A percentile compares a stretch with the other conserved stretches of the same genome.
Conservation (phyloP, 2,329 filamentous ascomycete genomes). For the Microsporum audouinii region DNA sequence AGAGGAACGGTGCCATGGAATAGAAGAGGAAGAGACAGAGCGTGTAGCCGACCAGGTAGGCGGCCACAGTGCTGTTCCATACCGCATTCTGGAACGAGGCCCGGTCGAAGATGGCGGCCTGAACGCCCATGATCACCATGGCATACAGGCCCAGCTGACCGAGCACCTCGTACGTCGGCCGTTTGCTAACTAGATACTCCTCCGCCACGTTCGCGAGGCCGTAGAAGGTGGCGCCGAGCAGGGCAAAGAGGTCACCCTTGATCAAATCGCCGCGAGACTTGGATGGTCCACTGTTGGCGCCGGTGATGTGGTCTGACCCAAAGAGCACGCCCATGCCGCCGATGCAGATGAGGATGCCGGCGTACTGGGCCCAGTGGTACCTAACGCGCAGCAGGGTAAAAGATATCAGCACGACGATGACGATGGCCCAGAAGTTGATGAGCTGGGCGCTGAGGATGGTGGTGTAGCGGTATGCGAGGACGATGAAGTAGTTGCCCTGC, state of each 20-base stretch:
- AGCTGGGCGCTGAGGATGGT: conserved; percentile 87
- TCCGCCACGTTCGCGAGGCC: conserved; percentile 84
- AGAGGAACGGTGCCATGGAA: conserved; percentile 69
- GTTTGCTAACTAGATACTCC: conserved; percentile 81
- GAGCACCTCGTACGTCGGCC: conserved; percentile 84
- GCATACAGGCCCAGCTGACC: conserved; percentile 83
- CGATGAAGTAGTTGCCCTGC: conserved; percentile 95
- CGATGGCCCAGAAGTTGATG: conserved; percentile 98
- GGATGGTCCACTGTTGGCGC: conserved; percentile 49
- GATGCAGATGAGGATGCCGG: conserved; percentile 80
- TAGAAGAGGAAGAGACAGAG: conserved; percentile 77
- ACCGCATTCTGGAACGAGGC: conserved; percentile 52
- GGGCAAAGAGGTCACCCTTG: conserved; percentile 85
- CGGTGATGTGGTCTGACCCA: conserved; percentile 72
- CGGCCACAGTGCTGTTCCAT: conserved; percentile 58
- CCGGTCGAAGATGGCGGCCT: conserved; percentile 87
- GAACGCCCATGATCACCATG: conserved; percentile 79
- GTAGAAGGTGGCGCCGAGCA: conserved; percentile 83
- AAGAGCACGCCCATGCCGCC: conserved; percentile 83
- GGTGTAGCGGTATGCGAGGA: conserved; percentile 84
- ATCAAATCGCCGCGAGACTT: conserved; percentile 51
- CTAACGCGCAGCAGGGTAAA: conserved; percentile 66
- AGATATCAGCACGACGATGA: conserved; percentile 76
- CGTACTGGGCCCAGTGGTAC: conserved; percentile 75
- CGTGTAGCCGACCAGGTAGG: conserved; percentile 85